Evolutionary conservation across 179 eudicot genomes (phyloP).

Genomic region (Silene vulgaris): DNA sequence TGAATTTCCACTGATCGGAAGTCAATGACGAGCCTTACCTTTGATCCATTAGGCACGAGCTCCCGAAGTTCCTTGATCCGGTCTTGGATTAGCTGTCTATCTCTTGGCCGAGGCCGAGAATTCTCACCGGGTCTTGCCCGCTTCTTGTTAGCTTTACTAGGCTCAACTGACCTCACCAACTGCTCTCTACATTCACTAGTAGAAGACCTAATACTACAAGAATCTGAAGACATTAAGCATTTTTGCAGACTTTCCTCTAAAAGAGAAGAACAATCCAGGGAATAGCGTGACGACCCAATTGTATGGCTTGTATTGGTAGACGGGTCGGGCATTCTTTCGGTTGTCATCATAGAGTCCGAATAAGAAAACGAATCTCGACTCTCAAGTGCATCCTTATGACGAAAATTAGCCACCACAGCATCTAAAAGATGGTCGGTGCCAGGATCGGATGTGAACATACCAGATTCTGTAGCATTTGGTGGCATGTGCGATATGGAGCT

Average conservation of each 20-base stretch:
- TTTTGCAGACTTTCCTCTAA: slow-evolving; percentile 39
- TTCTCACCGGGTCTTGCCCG: slow-evolving; percentile 79
- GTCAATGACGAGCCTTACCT: slow-evolving; percentile 39
- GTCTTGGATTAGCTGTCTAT: slow-evolving; percentile 94
- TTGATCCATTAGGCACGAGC: slow-evolving; percentile 87
- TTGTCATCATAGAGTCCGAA: slow-evolving; percentile 48
- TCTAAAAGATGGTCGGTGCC: slow-evolving; percentile 72
- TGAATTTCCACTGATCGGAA: not conserved
- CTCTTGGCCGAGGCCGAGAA: slow-evolving; percentile 86
- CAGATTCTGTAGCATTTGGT: slow-evolving; percentile 39
- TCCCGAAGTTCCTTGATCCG: slow-evolving; percentile 85
- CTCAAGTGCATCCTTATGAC: slow-evolving; percentile 34
- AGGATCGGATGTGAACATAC: slow-evolving; percentile 45
- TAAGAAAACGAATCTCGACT: slow-evolving; percentile 34
- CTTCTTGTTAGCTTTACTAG: slow-evolving; percentile 50
- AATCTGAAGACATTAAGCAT: slow-evolving; percentile 54
- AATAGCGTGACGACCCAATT: slow-evolving; percentile 45
- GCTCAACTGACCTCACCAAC: slow-evolving; percentile 40
- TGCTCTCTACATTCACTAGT: slow-evolving; percentile 48
- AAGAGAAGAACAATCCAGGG: slow-evolving; percentile 46
- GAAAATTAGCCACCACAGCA: slow-evolving; percentile 73
- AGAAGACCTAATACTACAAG: slow-evolving; percentile 42
- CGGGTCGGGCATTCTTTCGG: slow-evolving; percentile 52
- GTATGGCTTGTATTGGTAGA: slow-evolving; percentile 37
- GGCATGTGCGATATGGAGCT: slow-evolving; percentile 37